Base-by-base conservation (phyloP, 2,329 filamentous ascomycete genomes). In the Arthrocladium fulminans region DNA sequence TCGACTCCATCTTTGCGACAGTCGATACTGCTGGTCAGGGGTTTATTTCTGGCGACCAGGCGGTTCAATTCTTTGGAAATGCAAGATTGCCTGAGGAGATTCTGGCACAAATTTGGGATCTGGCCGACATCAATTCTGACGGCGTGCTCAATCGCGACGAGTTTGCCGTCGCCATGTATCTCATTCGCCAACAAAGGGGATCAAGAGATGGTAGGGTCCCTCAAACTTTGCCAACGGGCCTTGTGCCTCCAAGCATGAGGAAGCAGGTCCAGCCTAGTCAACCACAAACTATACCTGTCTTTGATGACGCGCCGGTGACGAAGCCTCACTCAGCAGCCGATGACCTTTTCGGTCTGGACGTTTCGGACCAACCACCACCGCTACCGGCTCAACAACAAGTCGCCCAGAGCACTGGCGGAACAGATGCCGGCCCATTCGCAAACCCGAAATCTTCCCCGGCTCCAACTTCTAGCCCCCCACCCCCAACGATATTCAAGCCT, bases 131-230 rank as follows among this genome's bases (percentile, higher is more conserved):
- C 66, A 88, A 87, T 61, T 92, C 88, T 6, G 85, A 89, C 57
- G 92, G 92, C 9, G 83, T 84, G 49, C 72, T 98, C 49, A 88
- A 77, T 40, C 81, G 80, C 58, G 92, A 98, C 57, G 89, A 95
- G 59, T 98, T 98, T 63, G 88, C 92, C 0, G 88, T 98, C 40
- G 90, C 92, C 46, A 96, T 98, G 89, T 94, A 94, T 63, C 74
- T 98, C 44, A 96, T 98, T 59, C 80, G 89, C 52, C 86, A 94
- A 64, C 89, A 96, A 64, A 79, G 89, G 47, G 84, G 77, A 55
- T 84, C 82, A 53, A 80, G 80, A 49, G 80, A 83, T 48, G 73
- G 75, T 15, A 63, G 70, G 25, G 67, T 97, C 25, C 92, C 92
- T 2, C 73, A 83, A 19, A 76, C 79, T n/a, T 70, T 98, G 35